Percentiles rank a stretch among this genome's conserved stretches.
Evolutionary conservation across 306 rosid genomes (phyloP).

Genomic region (Inga laurina): DNA sequence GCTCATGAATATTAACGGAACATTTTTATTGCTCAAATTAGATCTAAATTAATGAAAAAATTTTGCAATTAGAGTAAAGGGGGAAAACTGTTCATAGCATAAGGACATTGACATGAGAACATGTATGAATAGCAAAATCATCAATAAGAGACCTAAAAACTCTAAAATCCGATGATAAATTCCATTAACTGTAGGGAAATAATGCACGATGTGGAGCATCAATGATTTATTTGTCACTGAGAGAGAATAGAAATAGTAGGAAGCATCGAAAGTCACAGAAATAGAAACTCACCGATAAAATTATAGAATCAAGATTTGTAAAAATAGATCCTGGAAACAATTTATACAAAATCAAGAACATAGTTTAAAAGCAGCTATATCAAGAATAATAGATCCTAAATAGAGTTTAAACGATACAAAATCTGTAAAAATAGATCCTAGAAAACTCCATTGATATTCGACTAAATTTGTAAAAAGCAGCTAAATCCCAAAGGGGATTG

Average conservation of each 20-base stretch:
- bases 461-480: background rate
- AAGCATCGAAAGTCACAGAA: constrained; percentile 24
- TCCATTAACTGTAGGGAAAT: background rate
- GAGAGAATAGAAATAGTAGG: background rate
- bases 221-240: constrained; percentile 1
- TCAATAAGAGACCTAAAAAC: background rate
- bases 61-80: background rate
- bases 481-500: background rate
- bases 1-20: background rate
- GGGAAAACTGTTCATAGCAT: background rate
- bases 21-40: constrained; percentile 12
- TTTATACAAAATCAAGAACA: no score
- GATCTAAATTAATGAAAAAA: constrained; percentile 45
- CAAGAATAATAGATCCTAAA: no score
- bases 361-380: no score
- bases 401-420: no score
- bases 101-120: background rate
- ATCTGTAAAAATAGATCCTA: no score
- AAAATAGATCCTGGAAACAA: no score
- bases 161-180: constrained; percentile 2
- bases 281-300: constrained; percentile 52
- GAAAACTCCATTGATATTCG: no score
- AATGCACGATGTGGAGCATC: background rate
- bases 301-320: background rate
- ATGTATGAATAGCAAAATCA: background rate